These are phyloP conservation scores for Jacaranda copaia DNA, from an alignment of 257 asterid species.

Conservation along the genomic window DNA sequence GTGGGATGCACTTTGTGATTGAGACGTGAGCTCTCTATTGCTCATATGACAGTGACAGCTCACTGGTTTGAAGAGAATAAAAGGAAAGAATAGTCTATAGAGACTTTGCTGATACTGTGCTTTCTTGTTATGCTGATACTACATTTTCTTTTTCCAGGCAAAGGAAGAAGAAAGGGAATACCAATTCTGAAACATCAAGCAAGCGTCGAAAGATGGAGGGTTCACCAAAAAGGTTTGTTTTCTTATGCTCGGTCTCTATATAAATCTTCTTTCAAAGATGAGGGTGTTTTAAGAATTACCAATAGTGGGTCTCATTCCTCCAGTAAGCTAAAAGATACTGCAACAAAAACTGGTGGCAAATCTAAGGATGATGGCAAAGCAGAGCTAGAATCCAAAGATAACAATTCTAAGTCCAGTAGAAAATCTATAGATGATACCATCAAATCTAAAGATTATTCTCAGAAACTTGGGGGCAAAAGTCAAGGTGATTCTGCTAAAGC, in stretches of 20 bases:
- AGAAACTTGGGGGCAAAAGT: conserved; percentile 45
- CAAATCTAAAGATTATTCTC: conserved; percentile 42
- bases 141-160: conserved; percentile 54
- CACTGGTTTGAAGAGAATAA: conserved; percentile 15
- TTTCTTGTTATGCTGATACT: conserved; percentile 36
- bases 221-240: conserved; percentile 65
- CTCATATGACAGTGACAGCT: not conserved
- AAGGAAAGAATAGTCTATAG: not conserved
- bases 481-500: conserved; percentile 56
- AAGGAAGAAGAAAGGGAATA: conserved; percentile 62
- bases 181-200: conserved; percentile 52
- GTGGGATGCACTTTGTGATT: conserved; percentile 8
- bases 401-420: conserved; percentile 48
- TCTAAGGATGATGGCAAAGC: conserved; percentile 55
- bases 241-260: conserved; percentile 9
- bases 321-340: conserved; percentile 60
- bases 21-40: conserved; percentile 26
- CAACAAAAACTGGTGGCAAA: conserved; percentile 56
- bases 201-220: conserved; percentile 59
- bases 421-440: conserved; percentile 49
- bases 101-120: conserved; percentile 30
- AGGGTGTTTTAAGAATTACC: conserved; percentile 30
- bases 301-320: conserved; percentile 40
- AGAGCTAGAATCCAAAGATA: conserved; percentile 51
- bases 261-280: conserved; percentile 1